A percentile compares a stretch with the other conserved stretches of the same genome.
Conservation (phyloP, 306 rosid species). For the Fragaria vesca region DNA sequence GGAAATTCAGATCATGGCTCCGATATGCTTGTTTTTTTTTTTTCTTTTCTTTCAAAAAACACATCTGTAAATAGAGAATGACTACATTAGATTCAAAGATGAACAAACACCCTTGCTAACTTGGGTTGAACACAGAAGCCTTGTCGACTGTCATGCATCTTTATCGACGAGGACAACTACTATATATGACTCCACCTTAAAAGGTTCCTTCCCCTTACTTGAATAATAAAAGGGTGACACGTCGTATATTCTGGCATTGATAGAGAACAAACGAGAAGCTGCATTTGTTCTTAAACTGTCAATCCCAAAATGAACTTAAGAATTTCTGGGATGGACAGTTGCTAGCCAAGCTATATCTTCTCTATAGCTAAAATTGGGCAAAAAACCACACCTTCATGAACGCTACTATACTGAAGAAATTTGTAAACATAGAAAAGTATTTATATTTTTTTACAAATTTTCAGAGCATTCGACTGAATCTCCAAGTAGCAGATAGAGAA, state of each 20-base stretch:
- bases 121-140: background rate
- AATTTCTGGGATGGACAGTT: background rate
- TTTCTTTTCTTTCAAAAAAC: too few species aligned
- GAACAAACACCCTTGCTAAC: background rate
- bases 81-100: background rate
- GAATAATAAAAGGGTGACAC: background rate
- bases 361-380: background rate
- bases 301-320: background rate
- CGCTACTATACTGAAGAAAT: background rate
- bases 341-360: background rate
- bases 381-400: background rate
- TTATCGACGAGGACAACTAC: background rate
- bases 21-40: too few species aligned
- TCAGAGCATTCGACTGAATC: background rate
- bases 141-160: background rate
- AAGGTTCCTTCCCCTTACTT: background rate
- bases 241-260: conserved; percentile 6
- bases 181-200: background rate
- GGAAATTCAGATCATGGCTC: too few species aligned
- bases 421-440: background rate
- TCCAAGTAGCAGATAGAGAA: background rate
- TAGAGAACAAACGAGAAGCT: conserved; percentile 3
- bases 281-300: conserved; percentile 20
- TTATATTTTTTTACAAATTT: background rate
- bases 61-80: too few species aligned